Evolutionary conservation across 2,329 filamentous ascomycete species (phyloP).

Genomic region (Drechslerella dactyloides): DNA sequence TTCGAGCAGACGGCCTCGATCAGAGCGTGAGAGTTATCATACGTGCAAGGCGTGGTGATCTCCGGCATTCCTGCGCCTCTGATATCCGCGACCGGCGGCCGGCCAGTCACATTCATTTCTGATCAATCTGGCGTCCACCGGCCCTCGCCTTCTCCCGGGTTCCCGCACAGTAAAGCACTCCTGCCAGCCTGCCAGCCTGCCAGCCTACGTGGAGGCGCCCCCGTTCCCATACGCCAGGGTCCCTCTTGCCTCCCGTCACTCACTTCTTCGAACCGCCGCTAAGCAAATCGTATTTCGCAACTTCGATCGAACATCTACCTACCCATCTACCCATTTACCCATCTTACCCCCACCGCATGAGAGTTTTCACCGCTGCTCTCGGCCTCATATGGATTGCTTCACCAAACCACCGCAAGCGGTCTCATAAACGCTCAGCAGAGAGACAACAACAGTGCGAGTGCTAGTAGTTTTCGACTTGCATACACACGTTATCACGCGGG

Average conservation of each 20-base stretch:
- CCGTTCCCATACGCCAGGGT: slow-evolving; percentile 25
- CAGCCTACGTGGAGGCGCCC: neutral
- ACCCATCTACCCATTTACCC: neutral
- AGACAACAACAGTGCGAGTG: no score
- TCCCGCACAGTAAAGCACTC: neutral
- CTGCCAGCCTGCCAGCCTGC: neutral
- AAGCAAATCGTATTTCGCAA: no score
- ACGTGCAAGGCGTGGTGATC: slow-evolving; percentile 25
- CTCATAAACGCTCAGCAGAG: slow-evolving; percentile 25
- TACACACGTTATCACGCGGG: no score
- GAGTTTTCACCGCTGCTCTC: slow-evolving; percentile 1
- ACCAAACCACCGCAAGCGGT: slow-evolving; percentile 39
- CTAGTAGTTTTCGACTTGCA: no score
- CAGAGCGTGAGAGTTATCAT: no score
- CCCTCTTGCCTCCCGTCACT: slow-evolving; percentile 17
- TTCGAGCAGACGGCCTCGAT: no score
- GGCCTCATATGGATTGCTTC: slow-evolving; percentile 15
- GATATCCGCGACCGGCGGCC: slow-evolving; percentile 27
- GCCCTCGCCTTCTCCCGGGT: neutral
- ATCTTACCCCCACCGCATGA: neutral
- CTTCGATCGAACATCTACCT: no score
- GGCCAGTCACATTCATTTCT: slow-evolving; percentile 14
- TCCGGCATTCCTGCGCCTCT: slow-evolving; percentile 33
- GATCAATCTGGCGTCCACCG: neutral
- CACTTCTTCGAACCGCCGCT: no score